Evolutionary conservation across 169 alveolate species (phyloP).

Genomic region (Pseudocohnilembus persalinus): DNA sequence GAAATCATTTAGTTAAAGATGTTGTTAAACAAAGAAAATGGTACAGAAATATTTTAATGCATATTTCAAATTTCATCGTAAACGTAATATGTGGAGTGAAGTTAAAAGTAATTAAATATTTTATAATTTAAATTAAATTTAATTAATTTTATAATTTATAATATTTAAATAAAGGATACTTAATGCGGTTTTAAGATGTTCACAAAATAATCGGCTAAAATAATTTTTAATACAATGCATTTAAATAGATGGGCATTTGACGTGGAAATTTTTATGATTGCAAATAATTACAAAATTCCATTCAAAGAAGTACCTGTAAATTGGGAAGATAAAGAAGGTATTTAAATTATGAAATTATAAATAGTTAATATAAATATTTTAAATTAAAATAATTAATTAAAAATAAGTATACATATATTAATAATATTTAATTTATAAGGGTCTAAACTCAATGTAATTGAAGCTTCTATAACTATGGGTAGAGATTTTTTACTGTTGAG

Average conservation of each 20-base stretch:
- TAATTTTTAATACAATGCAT: slow-evolving; percentile 73
- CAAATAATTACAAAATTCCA: slow-evolving; percentile 60
- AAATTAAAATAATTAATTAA: no score
- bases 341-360: not conserved
- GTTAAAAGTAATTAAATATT: not conserved
- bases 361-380: no score
- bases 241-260: slow-evolving; percentile 92
- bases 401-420: no score
- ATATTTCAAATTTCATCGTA: slow-evolving; percentile 48
- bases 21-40: slow-evolving; percentile 47
- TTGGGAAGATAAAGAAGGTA: slow-evolving; percentile 76
- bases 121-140: slow-evolving; percentile 11
- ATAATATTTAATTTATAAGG: slow-evolving; percentile 62
- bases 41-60: slow-evolving; percentile 57
- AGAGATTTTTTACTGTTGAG: slow-evolving; percentile 73
- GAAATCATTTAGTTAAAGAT: slow-evolving; percentile 57
- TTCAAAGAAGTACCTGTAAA: slow-evolving; percentile 81
- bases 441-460: slow-evolving; percentile 64
- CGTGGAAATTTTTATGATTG: slow-evolving; percentile 80
- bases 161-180: slow-evolving; percentile 76
- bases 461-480: slow-evolving; percentile 66
- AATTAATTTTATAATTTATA: slow-evolving; percentile 29
- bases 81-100: slow-evolving; percentile 40
- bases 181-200: slow-evolving; percentile 91
- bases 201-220: slow-evolving; percentile 77